Base-by-base conservation (phyloP, 2,329 filamentous ascomycete species). In the Chaetomium olivaceum region DNA sequence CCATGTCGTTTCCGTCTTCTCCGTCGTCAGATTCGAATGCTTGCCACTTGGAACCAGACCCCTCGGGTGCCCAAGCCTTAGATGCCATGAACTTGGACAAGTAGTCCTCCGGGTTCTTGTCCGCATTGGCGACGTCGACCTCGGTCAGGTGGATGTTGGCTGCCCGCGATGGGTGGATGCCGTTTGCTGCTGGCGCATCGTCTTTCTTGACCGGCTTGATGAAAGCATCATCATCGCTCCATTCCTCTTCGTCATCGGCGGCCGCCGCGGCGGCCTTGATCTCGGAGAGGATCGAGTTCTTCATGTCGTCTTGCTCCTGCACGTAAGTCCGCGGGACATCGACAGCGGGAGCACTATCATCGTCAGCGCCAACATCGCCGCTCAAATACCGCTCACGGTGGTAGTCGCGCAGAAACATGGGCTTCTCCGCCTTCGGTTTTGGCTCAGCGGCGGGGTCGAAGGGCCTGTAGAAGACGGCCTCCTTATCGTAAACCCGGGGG, bases 71-170 rank as follows among this genome's bases (percentile, higher is more conserved):
- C 95, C 95, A 99, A 19, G 93, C 94, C 66, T 93, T 88, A 8
- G 93, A 86, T n/a, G 90, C 86, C 85, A 99, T 87, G 80, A 97
- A 99, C 77, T 97, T 97, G 62, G 92, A 94, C n/a, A 99, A 81
- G 76, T 92, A 99, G 0, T 86, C 90, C 74, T 98, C 94, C 0
- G 77, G 95, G 75, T 99, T 89, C 76, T 92, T 91, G 73, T 97
- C 91, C 46, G 95, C 93, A 65, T 86, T 85, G 57, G 87, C 83
- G 52, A 97, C 81, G 72, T 95, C 90, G 14, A 85, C 73, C 63
- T 91, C 82, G 27, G 77, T 82, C 58, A 83, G 76, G 69, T 83
- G 82, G 11, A 81, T 74, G 14, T 75, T 75, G 27, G 78, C 71
- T 21, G 77, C 80, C 68, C 87, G 80, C 5, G 85, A 86, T 4